Conservation (phyloP, 106 monocot species). For the Gastrodia elata region DNA sequence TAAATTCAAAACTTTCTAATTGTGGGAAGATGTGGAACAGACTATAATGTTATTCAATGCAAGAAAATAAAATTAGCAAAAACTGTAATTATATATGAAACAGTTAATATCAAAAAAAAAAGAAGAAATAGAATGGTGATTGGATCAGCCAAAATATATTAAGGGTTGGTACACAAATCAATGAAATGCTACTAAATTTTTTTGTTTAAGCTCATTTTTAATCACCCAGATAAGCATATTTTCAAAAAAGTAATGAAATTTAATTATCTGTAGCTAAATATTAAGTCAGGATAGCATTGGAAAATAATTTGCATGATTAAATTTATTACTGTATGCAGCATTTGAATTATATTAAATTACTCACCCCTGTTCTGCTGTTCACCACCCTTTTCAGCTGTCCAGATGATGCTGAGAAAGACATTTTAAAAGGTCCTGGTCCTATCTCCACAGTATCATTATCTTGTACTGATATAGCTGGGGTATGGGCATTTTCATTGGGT, state of each 20-base stretch:
- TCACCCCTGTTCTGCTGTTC: conserved; percentile 51
- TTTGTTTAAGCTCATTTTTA: neutral
- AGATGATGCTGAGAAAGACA: conserved; percentile 49
- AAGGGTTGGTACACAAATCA: neutral
- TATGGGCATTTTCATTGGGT: conserved; percentile 7
- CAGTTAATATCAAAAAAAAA: neutral
- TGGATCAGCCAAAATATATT: neutral
- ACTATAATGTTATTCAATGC: neutral
- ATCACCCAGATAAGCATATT: neutral
- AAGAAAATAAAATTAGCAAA: neutral
- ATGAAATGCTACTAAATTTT: neutral
- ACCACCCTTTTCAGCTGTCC: conserved; percentile 47
- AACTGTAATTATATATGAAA: neutral
- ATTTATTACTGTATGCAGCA: neutral
- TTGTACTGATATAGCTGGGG: conserved; percentile 15
- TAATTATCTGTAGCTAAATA: neutral
- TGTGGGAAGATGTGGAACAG: neutral
- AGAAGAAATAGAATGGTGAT: neutral
- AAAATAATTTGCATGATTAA: neutral
- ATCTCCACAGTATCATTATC: conserved; percentile 47
- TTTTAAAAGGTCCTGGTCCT: conserved; percentile 59
- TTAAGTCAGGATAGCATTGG: neutral
- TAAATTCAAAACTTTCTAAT: neutral
- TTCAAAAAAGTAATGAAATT: neutral
- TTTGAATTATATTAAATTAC: conserved; percentile 12